A percentile compares a stretch with the other conserved stretches of the same genome.
These are phyloP conservation scores for Aristolochia fimbriata DNA, from an alignment of 164 flowering plant genomes.

Conservation along the genomic window DNA sequence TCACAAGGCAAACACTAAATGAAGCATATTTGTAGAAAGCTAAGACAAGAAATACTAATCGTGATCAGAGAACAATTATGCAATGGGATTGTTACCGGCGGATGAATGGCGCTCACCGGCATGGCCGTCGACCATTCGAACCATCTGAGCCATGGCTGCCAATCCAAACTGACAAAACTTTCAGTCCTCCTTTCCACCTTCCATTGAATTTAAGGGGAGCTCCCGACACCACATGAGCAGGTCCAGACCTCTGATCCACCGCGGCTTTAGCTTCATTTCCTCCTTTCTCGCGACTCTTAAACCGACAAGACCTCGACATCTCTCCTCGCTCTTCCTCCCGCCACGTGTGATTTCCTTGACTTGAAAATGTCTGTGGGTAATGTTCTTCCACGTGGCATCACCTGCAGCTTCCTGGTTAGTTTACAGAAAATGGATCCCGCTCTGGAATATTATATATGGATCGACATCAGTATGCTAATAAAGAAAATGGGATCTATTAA, in stretches of 20 bases:
- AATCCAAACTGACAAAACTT: not conserved
- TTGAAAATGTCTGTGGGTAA: not conserved
- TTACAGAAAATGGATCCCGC: no score
- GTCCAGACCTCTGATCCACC: not conserved
- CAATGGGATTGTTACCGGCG: not conserved
- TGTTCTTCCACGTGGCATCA: not conserved
- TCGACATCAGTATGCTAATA: no score
- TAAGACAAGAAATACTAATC: no score
- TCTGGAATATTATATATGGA: no score
- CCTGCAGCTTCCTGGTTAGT: not conserved
- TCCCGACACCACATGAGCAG: not conserved
- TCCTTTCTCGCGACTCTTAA: not conserved
- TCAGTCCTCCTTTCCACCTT: not conserved
- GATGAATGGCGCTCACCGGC: not conserved
- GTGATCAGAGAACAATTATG: not conserved
- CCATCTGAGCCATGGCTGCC: slow-evolving; percentile 6
- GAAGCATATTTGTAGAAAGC: not conserved
- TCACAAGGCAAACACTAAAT: not conserved
- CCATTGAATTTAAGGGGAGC: not conserved
- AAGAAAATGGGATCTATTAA: no score
- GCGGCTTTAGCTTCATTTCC: not conserved
- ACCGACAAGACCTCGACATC: not conserved
- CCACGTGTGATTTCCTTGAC: not conserved
- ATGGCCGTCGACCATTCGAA: not conserved
- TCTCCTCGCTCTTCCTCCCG: not conserved